Evolutionary conservation across 2,329 filamentous ascomycete genomes (phyloP).

Genomic region (Alternaria novae-zelandiae): DNA sequence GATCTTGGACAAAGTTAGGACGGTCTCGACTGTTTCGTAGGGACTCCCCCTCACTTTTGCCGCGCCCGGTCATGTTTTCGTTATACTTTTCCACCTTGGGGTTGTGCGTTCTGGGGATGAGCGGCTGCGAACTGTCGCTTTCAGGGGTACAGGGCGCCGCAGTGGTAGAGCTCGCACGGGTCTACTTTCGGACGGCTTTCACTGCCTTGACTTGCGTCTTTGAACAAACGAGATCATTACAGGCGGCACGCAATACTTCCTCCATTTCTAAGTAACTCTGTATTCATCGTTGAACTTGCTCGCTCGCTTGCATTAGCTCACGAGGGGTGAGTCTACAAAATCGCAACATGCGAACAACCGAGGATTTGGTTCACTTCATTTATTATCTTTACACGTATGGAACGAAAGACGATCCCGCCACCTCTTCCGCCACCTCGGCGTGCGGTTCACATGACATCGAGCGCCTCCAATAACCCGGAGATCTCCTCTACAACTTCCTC

Average conservation of each 20-base stretch:
- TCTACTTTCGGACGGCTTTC: neutral
- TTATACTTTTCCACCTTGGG: neutral
- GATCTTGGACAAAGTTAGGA: neutral
- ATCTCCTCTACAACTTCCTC: constrained; percentile 2
- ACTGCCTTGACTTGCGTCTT: neutral
- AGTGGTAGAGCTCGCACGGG: neutral
- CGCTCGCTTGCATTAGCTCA: neutral
- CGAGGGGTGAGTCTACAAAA: neutral
- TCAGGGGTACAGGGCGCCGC: neutral
- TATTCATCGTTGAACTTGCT: neutral
- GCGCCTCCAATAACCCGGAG: neutral
- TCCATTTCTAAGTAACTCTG: neutral
- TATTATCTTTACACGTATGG: neutral
- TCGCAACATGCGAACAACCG: neutral
- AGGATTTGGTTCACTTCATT: neutral
- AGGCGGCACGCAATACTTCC: neutral
- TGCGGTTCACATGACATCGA: neutral
- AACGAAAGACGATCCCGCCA: too few relatives aligned
- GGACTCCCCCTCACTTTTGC: neutral
- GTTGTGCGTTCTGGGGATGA: neutral
- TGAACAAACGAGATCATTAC: neutral
- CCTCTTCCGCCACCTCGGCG: too few relatives aligned
- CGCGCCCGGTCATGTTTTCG: neutral
- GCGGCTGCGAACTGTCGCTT: neutral
- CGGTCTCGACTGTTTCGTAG: neutral